Conservation (phyloP, 2,329 filamentous ascomycete species). For the Microsporum ferrugineum region DNA sequence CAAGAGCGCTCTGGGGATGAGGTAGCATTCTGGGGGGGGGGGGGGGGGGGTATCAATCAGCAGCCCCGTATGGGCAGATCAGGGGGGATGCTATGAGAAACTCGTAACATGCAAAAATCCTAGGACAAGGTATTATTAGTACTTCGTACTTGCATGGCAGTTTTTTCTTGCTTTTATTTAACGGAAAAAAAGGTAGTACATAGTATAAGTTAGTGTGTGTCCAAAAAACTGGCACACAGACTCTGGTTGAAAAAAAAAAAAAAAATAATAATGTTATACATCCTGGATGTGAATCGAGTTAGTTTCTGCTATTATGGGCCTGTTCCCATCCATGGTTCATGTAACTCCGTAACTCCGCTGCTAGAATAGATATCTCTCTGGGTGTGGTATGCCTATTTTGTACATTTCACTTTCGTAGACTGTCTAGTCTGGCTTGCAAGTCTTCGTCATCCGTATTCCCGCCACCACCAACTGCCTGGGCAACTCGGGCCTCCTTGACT, state of each 20-base stretch:
- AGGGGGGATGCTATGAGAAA: not conserved
- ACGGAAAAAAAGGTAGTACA: not conserved
- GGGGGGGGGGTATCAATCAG: not conserved
- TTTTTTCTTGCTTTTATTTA: not conserved
- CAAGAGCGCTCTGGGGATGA: not conserved
- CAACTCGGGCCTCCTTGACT: constrained; percentile 64
- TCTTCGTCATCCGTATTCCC: constrained; percentile 65
- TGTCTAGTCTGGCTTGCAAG: constrained; percentile 84
- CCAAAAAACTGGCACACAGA: not conserved
- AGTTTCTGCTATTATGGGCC: not conserved
- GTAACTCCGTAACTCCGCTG: constrained; percentile 11
- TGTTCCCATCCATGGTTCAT: not conserved
- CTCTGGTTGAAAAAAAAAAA: not conserved
- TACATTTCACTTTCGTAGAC: constrained; percentile 49
- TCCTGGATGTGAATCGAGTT: not conserved
- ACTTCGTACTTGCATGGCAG: not conserved
- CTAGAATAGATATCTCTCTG: not conserved
- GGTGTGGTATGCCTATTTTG: not conserved
- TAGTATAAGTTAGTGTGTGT: not conserved
- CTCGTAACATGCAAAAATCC: not conserved
- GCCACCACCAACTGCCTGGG: constrained; percentile 66
- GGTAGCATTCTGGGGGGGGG: not conserved
- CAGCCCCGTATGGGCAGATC: not conserved
- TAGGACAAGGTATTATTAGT: not conserved
- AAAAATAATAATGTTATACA: not conserved